Evolutionary conservation across 768 basidiomycete genomes (phyloP).

Genomic region (Symmetrospora coprosmae): DNA sequence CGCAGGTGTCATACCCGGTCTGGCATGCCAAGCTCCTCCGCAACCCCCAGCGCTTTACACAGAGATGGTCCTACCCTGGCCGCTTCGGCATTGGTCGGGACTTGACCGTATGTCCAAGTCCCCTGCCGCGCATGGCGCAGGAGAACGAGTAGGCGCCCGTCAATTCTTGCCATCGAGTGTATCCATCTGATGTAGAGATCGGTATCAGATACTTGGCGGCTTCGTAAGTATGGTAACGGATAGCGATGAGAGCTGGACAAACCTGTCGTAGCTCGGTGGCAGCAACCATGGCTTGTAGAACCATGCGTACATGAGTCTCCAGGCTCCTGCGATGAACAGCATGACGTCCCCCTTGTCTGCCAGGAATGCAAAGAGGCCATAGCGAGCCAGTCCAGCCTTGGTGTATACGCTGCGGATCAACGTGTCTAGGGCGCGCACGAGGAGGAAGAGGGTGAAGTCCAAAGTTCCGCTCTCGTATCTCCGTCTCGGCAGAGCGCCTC

Average conservation of each 20-base stretch:
- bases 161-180: constrained; percentile 25
- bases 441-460: constrained; percentile 29
- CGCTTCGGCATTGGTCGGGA: not conserved
- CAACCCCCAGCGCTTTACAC: not conserved
- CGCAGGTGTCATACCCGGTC: not conserved
- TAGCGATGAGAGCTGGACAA: not conserved
- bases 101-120: constrained; percentile 24
- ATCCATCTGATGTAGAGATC: constrained; percentile 27
- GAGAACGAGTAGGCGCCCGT: constrained; percentile 23
- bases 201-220: not conserved
- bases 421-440: constrained; percentile 27
- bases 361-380: not conserved
- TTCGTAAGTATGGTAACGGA: too few relatives aligned
- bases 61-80: constrained; percentile 5
- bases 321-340: constrained; percentile 19
- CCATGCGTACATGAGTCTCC: constrained; percentile 28
- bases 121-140: constrained; percentile 22
- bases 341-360: constrained; percentile 24
- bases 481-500: not conserved
- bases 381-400: not conserved
- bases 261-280: constrained; percentile 25
- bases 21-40: not conserved
- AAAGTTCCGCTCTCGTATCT: constrained; percentile 22
- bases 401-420: constrained; percentile 10
- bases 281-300: constrained; percentile 27